Conservation (phyloP, 139 green algal genomes). For the Eudorina sp. region DNA sequence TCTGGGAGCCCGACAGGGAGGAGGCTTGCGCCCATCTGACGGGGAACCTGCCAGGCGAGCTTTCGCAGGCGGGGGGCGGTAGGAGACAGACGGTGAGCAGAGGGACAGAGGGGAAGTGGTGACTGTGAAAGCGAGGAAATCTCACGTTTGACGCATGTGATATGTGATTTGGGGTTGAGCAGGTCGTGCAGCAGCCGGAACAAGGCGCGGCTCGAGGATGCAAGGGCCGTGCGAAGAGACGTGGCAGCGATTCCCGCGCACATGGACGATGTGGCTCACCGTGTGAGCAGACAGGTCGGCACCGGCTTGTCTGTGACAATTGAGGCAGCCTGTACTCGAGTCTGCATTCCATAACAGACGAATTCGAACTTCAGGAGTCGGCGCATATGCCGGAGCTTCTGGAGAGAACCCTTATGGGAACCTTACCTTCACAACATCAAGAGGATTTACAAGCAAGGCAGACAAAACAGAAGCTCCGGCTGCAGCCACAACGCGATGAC, state of each 20-base stretch:
- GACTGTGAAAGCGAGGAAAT: background rate
- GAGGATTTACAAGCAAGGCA: constrained; percentile 83
- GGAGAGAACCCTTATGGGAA: too few species aligned
- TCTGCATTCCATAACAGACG: background rate
- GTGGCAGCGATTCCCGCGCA: background rate
- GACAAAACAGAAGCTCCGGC: constrained; percentile 76
- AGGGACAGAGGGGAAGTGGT: background rate
- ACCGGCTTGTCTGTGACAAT: constrained; percentile 4
- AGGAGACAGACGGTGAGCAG: too few species aligned
- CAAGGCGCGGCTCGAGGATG: too few species aligned
- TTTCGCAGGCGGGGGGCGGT: too few species aligned
- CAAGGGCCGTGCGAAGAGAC: background rate
- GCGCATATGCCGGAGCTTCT: too few species aligned
- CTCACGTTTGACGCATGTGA: background rate
- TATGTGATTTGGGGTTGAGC: too few species aligned
- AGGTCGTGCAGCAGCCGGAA: too few species aligned
- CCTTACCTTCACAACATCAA: constrained; percentile 89
- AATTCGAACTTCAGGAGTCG: background rate
- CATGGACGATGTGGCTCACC: background rate
- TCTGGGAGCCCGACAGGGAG: constrained; percentile 6
- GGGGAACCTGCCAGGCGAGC: background rate
- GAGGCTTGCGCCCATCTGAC: constrained; percentile 1
- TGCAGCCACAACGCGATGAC: constrained; percentile 64
- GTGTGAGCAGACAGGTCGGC: constrained; percentile 23
- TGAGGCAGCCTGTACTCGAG: constrained; percentile 22